Evolutionary conservation across 202 grass and related monocot genomes (phyloP).

Genomic region (Tripidium arundinaceum): DNA sequence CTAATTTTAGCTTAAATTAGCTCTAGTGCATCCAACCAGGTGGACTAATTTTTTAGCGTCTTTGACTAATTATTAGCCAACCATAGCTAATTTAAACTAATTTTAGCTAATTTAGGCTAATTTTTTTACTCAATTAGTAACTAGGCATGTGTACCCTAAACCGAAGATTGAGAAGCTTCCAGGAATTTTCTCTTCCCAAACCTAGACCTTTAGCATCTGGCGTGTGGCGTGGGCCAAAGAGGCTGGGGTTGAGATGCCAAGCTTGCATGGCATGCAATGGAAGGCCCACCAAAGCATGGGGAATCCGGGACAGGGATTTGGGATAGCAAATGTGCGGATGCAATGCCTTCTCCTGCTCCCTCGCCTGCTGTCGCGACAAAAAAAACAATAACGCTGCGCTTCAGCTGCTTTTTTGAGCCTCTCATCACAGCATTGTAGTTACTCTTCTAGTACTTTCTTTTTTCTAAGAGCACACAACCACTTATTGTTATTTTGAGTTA

Average conservation of each 20-base stretch:
- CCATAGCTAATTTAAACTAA: too few species aligned
- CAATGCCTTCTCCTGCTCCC: conserved; percentile 3
- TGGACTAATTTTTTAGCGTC: background rate
- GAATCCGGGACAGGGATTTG: conserved; percentile 34
- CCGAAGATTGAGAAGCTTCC: background rate
- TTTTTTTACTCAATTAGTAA: too few species aligned
- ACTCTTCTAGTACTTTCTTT: too few species aligned
- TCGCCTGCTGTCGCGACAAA: too few species aligned
- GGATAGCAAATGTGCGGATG: conserved; percentile 46
- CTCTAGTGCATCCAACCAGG: background rate
- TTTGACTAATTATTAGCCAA: background rate
- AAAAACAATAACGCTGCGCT: too few species aligned
- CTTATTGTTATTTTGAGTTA: too few species aligned
- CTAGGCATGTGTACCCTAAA: too few species aligned
- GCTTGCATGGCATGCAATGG: conserved; percentile 25
- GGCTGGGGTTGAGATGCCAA: too few species aligned
- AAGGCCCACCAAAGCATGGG: conserved; percentile 5
- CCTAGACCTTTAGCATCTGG: too few species aligned
- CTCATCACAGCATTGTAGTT: too few species aligned
- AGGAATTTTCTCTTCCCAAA: background rate
- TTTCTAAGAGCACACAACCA: too few species aligned
- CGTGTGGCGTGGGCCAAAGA: background rate
- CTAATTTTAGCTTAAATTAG: background rate
- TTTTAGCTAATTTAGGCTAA: too few species aligned
- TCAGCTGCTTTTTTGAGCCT: background rate